These are phyloP conservation scores for Taxawa tesnikishii DNA, from an alignment of 2,329 filamentous ascomycete genomes.

Conservation along the genomic window DNA sequence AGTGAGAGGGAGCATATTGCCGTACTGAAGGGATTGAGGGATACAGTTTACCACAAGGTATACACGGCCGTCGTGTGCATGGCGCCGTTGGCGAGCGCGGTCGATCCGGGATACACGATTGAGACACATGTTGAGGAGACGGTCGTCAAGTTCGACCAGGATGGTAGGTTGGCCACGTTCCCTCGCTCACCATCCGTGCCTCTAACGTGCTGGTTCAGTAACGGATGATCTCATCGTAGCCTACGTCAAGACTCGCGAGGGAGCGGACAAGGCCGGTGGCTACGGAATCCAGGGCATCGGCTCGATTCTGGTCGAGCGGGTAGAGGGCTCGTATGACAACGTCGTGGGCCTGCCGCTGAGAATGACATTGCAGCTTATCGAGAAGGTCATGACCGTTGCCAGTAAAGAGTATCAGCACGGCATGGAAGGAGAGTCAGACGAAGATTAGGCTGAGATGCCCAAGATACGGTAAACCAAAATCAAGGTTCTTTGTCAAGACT, in stretches of 20 bases:
- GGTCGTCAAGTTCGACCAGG: constrained; percentile 69
- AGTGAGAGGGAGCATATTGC: constrained; percentile 67
- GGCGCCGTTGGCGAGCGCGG: constrained; percentile 66
- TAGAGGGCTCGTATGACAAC: constrained; percentile 87
- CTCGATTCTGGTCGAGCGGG: constrained; percentile 72
- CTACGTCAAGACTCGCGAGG: constrained; percentile 77
- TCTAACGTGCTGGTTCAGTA: constrained; percentile 21
- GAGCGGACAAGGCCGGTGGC: constrained; percentile 89
- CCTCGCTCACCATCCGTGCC: background rate
- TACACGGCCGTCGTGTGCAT: constrained; percentile 79
- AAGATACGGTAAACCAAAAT: no score
- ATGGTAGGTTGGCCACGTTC: constrained; percentile 19
- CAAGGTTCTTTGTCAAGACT: no score
- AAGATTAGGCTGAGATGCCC: no score
- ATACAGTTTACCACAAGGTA: constrained; percentile 55
- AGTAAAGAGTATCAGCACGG: no score
- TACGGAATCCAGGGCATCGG: constrained; percentile 90
- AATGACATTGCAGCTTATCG: constrained; percentile 66
- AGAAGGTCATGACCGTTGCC: constrained; percentile 81
- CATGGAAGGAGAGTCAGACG: no score
- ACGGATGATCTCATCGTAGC: constrained; percentile 73
- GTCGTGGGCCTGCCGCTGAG: constrained; percentile 83
- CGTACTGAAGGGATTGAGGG: constrained; percentile 69
- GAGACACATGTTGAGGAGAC: constrained; percentile 82
- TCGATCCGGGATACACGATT: constrained; percentile 74